These are phyloP conservation scores for Pelargonium cotyledonis DNA, from an alignment of 441 rosid genomes.

Conservation along the genomic window DNA sequence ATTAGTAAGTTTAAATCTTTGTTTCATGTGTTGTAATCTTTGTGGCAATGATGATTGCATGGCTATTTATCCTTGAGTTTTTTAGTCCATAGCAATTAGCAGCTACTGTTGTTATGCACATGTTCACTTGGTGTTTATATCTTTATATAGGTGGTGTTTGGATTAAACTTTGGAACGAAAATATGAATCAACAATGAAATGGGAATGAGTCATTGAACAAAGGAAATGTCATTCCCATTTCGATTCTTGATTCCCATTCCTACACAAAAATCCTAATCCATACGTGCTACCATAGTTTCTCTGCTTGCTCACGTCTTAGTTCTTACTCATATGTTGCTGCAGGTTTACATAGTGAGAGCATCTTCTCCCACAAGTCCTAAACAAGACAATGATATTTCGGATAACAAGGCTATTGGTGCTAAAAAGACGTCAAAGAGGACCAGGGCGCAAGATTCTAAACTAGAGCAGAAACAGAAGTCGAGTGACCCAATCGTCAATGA, in stretches of 20 bases:
- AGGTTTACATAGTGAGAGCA: slow-evolving; percentile 41
- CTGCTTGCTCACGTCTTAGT: background rate
- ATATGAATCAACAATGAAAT: too few species aligned
- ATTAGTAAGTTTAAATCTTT: background rate
- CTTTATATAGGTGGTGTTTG: too few species aligned
- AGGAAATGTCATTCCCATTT: too few species aligned
- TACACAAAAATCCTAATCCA: too few species aligned
- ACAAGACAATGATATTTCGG: background rate
- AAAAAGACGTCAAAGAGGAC: slow-evolving; percentile 10
- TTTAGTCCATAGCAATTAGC: background rate
- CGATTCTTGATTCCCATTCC: too few species aligned
- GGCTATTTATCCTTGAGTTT: too few species aligned
- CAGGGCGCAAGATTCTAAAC: background rate
- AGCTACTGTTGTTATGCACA: background rate
- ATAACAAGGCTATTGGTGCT: slow-evolving; percentile 2
- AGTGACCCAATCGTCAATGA: background rate
- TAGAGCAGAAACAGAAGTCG: background rate
- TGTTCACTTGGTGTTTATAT: too few species aligned
- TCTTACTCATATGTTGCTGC: slow-evolving; percentile 14
- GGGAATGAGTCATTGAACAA: too few species aligned
- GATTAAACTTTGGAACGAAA: too few species aligned
- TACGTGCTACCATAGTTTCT: background rate
- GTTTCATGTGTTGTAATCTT: background rate
- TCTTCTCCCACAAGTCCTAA: slow-evolving; percentile 13
- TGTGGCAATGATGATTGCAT: background rate